Percentiles rank a stretch among this genome's conserved stretches.
Conservation (phyloP, 495 filamentous ascomycete genomes). For the Xylaria flabelliformis region DNA sequence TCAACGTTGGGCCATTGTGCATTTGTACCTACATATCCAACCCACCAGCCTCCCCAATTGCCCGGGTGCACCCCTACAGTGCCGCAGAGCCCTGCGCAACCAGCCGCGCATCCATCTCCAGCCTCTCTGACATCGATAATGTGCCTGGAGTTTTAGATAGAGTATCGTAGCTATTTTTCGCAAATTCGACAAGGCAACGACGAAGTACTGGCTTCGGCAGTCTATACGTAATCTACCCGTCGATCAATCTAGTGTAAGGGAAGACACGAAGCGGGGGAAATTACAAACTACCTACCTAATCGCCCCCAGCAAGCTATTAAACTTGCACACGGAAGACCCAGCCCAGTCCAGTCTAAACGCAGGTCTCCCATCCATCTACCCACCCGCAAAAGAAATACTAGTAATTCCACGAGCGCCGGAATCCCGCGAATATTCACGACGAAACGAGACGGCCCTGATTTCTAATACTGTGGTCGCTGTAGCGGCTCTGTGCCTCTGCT, state of each 20-base stretch:
- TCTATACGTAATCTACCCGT: not conserved
- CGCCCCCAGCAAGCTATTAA: conserved; percentile 7
- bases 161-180: conserved; percentile 9
- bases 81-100: conserved; percentile 13
- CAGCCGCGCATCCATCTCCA: not conserved
- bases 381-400: not conserved
- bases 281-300: not conserved
- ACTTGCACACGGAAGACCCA: not conserved
- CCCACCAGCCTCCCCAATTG: conserved; percentile 21
- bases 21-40: conserved; percentile 24
- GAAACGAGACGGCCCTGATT: conserved; percentile 4
- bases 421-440: conserved; percentile 22
- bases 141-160: not conserved
- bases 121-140: conserved; percentile 17
- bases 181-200: not conserved
- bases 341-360: not conserved
- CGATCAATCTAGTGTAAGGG: conserved; percentile 12
- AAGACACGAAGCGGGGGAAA: conserved; percentile 24
- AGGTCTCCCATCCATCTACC: not conserved
- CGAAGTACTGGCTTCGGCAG: not conserved
- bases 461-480: conserved; percentile 22
- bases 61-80: conserved; percentile 13
- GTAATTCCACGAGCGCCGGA: conserved; percentile 22
- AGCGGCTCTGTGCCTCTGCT: conserved; percentile 36
- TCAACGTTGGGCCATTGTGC: conserved; percentile 16